These are phyloP conservation scores for Plasmodium inui DNA, from an alignment of 169 alveolate species.

Conservation along the genomic window DNA sequence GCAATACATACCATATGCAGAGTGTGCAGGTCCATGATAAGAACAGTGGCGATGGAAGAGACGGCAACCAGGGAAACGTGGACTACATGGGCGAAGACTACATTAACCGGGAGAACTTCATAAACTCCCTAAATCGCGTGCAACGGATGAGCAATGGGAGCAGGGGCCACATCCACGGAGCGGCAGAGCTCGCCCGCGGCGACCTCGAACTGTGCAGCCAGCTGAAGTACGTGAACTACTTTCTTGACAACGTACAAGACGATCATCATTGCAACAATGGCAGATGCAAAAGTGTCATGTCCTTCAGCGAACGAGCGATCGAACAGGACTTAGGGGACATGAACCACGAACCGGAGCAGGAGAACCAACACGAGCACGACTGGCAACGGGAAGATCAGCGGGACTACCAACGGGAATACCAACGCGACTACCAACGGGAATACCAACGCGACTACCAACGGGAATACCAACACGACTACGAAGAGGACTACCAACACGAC, in stretches of 20 bases:
- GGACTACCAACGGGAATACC: no score
- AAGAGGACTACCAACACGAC: neutral
- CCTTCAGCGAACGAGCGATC: conserved; percentile 23
- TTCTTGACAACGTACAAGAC: neutral
- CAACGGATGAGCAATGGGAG: neutral
- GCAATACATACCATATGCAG: neutral
- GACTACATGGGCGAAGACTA: neutral
- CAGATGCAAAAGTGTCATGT: conserved; percentile 11
- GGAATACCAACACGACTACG: no score
- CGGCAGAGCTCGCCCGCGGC: neutral
- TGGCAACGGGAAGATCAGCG: no score
- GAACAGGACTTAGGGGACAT: conserved; percentile 11
- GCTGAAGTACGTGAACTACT: conserved; percentile 14
- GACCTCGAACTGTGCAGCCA: conserved; percentile 3
- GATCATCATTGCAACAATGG: neutral
- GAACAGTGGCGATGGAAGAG: neutral
- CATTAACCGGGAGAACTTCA: neutral
- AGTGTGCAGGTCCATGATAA: neutral
- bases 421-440: no score
- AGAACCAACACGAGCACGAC: neutral
- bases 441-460: neutral
- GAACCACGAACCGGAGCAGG: neutral
- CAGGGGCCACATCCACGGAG: neutral
- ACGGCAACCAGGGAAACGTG: neutral
- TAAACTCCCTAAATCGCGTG: neutral